Base-by-base conservation (phyloP, 2,329 filamentous ascomycete species). In the Calonectria honghensis region DNA sequence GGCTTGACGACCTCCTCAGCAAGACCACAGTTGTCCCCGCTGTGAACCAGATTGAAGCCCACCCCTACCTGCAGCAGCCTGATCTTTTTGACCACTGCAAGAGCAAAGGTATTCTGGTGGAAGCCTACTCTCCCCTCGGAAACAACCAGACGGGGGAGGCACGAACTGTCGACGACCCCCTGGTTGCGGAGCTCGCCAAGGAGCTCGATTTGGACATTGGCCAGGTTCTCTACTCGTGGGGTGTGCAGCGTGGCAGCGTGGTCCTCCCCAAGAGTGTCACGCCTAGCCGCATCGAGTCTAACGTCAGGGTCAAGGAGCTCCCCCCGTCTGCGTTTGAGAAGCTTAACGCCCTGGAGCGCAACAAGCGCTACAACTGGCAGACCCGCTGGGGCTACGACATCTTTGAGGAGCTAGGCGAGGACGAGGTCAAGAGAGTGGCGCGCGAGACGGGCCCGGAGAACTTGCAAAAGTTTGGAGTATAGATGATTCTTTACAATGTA, bases 231-330 rank as follows among this genome's bases (percentile, higher is more conserved):
- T 85, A 87, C 69, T 87, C 86, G 11, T 94, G 92, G 92, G 92
- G 91, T 61, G 83, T 93, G 64, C 88, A 89, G 75, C 88, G 92
- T 72, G 92, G 92, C 73, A 93, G 92, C 81, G 89, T 91, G 51
- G 92, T 93, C 64, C 86, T 94, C 76, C 92, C 92, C 78, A 94
- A 94, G 90, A 93, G 91, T 84, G 91, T 91, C 65, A 93, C 91
- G 61, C 90, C 90, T 11, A 88, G 86, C 72, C 88, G 92, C 54
- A 94, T 94, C 79, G 88, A 90, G 85, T 93, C 91, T 86, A 95
- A 95, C 85, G 88, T 87, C 70, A 78, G 86, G 78, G 86, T 86
- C 9, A 64, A 74, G 61, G 82, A 84, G 71, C 77, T 88, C 32
- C 82, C 85, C 2, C 81, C 80, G 10, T 84, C 85, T 54, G 83